Conservation (phyloP, 108 stramenopile species). For the Hondaea fermentalgiana region DNA sequence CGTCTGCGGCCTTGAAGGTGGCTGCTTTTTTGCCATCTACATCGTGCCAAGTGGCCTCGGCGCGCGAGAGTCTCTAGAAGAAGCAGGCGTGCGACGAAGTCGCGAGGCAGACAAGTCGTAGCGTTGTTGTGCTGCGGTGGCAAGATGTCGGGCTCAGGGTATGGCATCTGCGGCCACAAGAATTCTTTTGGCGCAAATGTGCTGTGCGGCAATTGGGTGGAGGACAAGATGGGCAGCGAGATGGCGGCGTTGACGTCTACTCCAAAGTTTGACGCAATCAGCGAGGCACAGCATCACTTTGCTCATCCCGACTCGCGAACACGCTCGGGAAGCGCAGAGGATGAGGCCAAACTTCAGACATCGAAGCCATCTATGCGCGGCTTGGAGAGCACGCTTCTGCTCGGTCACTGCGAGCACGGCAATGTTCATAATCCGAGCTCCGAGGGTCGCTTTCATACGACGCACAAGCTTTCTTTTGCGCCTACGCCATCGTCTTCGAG, state of each 20-base stretch:
- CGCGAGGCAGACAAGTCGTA: too few species aligned
- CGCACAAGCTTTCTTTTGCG: neutral
- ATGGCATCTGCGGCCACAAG: constrained; percentile 2
- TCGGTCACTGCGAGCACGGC: constrained; percentile 4
- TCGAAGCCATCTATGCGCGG: neutral
- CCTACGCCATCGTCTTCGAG: neutral
- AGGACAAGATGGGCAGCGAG: neutral
- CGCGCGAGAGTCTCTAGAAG: too few species aligned
- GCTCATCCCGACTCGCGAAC: neutral
- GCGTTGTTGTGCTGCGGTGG: too few species aligned
- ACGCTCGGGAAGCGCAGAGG: too few species aligned
- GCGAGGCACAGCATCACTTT: neutral
- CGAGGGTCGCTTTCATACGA: neutral
- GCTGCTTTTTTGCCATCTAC: too few species aligned
- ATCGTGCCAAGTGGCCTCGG: too few species aligned
- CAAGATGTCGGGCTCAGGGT: neutral
- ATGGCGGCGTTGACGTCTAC: neutral
- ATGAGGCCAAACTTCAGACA: neutral
- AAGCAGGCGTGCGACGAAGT: too few species aligned
- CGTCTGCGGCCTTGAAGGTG: too few species aligned
- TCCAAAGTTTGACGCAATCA: neutral
- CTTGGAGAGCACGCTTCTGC: neutral
- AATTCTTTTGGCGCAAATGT: neutral
- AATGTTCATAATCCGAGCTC: neutral
- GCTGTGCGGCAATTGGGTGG: neutral